Conservation (phyloP, 2,329 filamentous ascomycete species). For the Trichoderma guizhouense region DNA sequence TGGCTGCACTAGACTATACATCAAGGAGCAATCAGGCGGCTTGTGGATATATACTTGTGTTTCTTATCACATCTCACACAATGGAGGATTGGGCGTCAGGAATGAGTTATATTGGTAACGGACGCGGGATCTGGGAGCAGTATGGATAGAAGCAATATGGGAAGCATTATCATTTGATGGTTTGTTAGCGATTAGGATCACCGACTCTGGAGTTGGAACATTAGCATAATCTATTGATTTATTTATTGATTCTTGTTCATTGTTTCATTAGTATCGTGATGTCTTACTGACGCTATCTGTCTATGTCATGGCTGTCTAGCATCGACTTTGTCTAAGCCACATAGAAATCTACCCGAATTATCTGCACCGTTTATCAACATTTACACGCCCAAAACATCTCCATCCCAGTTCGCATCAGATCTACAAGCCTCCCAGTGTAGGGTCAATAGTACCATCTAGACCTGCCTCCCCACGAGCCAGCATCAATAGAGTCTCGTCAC, state of each 20-base stretch:
- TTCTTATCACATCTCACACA: neutral
- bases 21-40: conserved; percentile 23
- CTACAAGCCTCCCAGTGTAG: conserved; percentile 26
- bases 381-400: neutral
- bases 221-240: neutral
- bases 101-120: neutral
- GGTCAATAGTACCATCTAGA: conserved; percentile 32
- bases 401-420: neutral
- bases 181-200: neutral
- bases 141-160: neutral
- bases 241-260: neutral
- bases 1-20: conserved; percentile 20
- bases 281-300: neutral
- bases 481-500: conserved; percentile 43
- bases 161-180: neutral
- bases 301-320: neutral
- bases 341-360: neutral
- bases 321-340: neutral
- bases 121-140: neutral
- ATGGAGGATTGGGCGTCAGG: neutral
- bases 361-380: neutral
- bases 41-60: conserved; percentile 20
- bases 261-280: neutral
- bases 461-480: conserved; percentile 31
- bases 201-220: neutral